Evolutionary conservation across 2,329 filamentous ascomycete genomes (phyloP).

Genomic region (Bipolaris sorokiniana): DNA sequence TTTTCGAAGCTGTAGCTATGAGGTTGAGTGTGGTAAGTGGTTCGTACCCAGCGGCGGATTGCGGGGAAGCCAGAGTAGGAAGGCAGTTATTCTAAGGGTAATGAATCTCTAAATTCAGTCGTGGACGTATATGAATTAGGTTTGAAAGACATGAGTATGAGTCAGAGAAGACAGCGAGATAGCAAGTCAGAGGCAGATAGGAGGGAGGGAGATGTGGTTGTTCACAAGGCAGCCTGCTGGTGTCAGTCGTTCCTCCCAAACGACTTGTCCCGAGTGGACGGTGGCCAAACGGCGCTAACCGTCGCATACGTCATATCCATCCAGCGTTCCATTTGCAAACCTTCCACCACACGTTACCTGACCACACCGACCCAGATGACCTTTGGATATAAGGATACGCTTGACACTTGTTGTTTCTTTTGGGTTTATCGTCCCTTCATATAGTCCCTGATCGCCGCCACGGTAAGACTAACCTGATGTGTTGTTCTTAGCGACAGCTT

Average conservation of each 20-base stretch:
- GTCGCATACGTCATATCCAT: constrained; percentile 24
- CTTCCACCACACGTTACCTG: not conserved
- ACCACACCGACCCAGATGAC: not conserved
- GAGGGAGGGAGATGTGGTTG: constrained; percentile 10
- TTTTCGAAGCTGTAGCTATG: not conserved
- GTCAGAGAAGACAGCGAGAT: constrained; percentile 31
- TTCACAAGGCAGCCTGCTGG: constrained; percentile 13
- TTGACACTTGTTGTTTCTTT: not conserved
- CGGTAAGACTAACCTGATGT: not conserved
- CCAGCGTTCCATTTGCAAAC: not conserved
- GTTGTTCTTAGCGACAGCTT: not conserved
- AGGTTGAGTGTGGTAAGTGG: constrained; percentile 14
- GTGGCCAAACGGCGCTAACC: constrained; percentile 24
- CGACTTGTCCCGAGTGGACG: constrained; percentile 16
- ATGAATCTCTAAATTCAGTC: constrained; percentile 38
- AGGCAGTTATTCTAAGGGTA: constrained; percentile 44
- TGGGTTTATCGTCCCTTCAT: not conserved
- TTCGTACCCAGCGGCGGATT: constrained; percentile 20
- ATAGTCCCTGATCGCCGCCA: not conserved
- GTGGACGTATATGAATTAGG: constrained; percentile 31
- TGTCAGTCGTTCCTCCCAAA: constrained; percentile 15
- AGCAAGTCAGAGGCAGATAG: constrained; percentile 5
- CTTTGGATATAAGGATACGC: not conserved
- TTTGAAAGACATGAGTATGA: constrained; percentile 44
- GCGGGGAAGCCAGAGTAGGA: constrained; percentile 31